These are phyloP conservation scores for Colletotrichum tabaci DNA, from an alignment of 2,329 filamentous ascomycete species.

Conservation along the genomic window DNA sequence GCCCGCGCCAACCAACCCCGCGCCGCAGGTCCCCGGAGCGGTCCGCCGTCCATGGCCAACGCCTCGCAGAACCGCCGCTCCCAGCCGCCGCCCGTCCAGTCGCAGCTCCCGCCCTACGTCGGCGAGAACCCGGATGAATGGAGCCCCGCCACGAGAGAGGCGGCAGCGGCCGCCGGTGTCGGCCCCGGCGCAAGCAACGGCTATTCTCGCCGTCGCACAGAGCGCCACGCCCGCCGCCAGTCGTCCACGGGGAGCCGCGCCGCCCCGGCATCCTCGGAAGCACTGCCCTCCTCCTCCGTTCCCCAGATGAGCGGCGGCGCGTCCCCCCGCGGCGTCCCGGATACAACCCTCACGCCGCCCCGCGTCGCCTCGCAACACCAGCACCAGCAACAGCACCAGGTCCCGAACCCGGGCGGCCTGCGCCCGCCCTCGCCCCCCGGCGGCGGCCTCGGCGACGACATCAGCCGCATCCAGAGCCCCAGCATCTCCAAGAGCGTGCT, in stretches of 20 bases:
- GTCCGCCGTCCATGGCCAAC: constrained; percentile 37
- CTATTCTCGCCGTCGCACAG: constrained; percentile 39
- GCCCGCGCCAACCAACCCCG: constrained; percentile 25
- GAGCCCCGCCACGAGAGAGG: constrained; percentile 22
- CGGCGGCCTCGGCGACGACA: constrained; percentile 46
- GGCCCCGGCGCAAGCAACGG: neutral
- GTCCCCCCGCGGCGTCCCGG: constrained; percentile 3
- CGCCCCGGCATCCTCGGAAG: constrained; percentile 3
- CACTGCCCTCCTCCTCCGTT: neutral
- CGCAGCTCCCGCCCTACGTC: constrained; percentile 38
- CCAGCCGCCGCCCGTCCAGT: constrained; percentile 30
- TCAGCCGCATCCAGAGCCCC: constrained; percentile 61
- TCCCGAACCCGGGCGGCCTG: constrained; percentile 7
- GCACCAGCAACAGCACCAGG: constrained; percentile 6
- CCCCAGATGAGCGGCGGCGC: constrained; percentile 30
- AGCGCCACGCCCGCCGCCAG: constrained; percentile 41
- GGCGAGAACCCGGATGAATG: constrained; percentile 33
- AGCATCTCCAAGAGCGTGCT: constrained; percentile 60
- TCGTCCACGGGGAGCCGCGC: constrained; percentile 31
- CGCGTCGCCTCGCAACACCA: constrained; percentile 7
- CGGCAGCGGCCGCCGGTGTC: neutral
- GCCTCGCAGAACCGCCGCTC: constrained; percentile 38
- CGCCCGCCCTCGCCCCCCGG: constrained; percentile 24
- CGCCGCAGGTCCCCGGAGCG: constrained; percentile 35
- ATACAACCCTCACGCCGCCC: neutral